These are phyloP conservation scores for Russula emetica DNA, from an alignment of 768 basidiomycete species.

Conservation along the genomic window DNA sequence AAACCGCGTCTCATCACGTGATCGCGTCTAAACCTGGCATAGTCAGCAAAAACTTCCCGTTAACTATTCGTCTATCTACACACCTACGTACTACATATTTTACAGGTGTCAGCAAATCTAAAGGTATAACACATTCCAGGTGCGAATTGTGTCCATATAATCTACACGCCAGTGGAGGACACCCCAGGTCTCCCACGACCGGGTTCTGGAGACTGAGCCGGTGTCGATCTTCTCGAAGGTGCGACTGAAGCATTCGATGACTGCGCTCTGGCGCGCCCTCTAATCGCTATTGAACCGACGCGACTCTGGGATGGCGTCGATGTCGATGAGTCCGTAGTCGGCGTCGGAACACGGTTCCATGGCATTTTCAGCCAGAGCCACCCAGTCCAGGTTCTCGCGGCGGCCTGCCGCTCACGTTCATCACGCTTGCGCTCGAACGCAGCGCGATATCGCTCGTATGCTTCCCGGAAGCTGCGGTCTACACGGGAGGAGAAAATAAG, in stretches of 20 bases:
- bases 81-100: constrained; percentile 11
- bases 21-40: constrained; percentile 9
- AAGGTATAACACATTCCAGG: constrained; percentile 2
- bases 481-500: constrained; percentile 93
- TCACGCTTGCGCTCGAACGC: constrained; percentile 79
- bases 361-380: constrained; percentile 33
- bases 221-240: constrained; percentile 21
- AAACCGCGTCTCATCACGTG: constrained; percentile 24
- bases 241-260: constrained; percentile 13
- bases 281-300: constrained; percentile 6
- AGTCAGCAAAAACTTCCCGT: too few species aligned
- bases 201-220: constrained; percentile 9
- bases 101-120: constrained; percentile 10
- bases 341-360: constrained; percentile 27
- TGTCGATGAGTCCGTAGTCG: constrained; percentile 11
- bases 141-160: not conserved
- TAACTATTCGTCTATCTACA: constrained; percentile 7
- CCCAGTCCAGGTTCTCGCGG: constrained; percentile 35
- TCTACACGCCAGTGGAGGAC: constrained; percentile 9
- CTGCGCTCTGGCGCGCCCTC: constrained; percentile 13
- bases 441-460: constrained; percentile 87
- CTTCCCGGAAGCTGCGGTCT: constrained; percentile 74
- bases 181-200: constrained; percentile 14
- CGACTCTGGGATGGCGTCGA: constrained; percentile 24
- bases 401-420: constrained; percentile 48